Evolutionary conservation across 306 rosid species (phyloP).

Genomic region (Lupinus albus): DNA sequence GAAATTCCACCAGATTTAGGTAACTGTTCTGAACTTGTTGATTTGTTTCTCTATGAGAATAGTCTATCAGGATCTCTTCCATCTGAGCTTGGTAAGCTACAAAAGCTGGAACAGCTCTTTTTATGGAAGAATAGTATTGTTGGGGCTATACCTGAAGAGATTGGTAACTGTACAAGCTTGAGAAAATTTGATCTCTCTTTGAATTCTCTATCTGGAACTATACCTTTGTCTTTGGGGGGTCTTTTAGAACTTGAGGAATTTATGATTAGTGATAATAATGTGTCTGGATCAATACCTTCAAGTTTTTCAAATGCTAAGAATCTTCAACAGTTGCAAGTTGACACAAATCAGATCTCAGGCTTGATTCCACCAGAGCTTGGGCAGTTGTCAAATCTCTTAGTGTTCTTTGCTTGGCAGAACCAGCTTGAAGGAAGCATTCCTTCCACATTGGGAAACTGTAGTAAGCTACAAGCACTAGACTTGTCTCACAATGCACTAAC

Average conservation of each 20-base stretch:
- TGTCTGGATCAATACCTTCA: constrained; percentile 85
- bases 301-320: constrained; percentile 67
- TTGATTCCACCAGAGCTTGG: constrained; percentile 84
- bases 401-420: constrained; percentile 91
- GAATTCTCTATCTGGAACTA: constrained; percentile 79
- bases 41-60: constrained; percentile 81
- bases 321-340: constrained; percentile 80
- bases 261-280: constrained; percentile 85
- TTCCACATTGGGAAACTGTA: constrained; percentile 59
- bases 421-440: constrained; percentile 95
- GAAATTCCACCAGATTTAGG: constrained; percentile 89
- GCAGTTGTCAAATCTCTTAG: constrained; percentile 56
- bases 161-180: constrained; percentile 81
- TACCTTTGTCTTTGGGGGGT: constrained; percentile 69
- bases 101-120: constrained; percentile 75
- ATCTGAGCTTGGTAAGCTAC: constrained; percentile 69
- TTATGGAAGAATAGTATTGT: constrained; percentile 81
- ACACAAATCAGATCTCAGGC: constrained; percentile 88
- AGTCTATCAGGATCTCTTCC: constrained; percentile 86
- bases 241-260: constrained; percentile 71
- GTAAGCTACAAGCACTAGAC: constrained; percentile 70
- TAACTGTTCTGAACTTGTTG: constrained; percentile 83
- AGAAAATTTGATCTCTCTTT: constrained; percentile 79
- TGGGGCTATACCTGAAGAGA: constrained; percentile 78
- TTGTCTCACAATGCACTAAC: constrained; percentile 83